Evolutionary conservation across 148 eudicot genomes (phyloP), one percentile per base, ranked within the genome.

Genomic region (Hydrangea macrophylla): DNA sequence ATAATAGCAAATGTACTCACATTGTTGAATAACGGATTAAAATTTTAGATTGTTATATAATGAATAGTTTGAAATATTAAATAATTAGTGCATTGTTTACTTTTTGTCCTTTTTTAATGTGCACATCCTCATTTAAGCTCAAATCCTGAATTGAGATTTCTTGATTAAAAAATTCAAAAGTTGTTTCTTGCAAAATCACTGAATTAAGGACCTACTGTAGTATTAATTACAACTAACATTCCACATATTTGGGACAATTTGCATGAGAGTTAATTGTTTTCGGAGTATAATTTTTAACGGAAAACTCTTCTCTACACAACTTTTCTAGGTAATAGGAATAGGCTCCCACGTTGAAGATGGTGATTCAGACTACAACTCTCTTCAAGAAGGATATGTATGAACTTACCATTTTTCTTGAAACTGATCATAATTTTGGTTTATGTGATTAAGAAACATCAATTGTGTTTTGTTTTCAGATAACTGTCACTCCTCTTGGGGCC

Each of bases 321-420:
- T 73, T 57, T 51, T 74, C 40, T 62, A 93, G 98, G 84, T 76
- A 12, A 62, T 26, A 22, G n/a, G n/a, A n/a, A n/a, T n/a, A n/a
- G 86, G 82, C 48, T 67, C 69, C 60, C 62, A 73, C 28, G 63
- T 85, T 35, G 85, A 78, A 37, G 87, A 85, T 10, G 75, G 70
- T 58, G 94, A 87, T 72, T 59, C 77, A 18, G 98, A 93, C 59
- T 62, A 69, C 71, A 73, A 25, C 50, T 73, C 79, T 73, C 77
- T 93, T 66, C 80, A 71, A 74, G 82, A 88, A 82, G 96, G 98
- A 85, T 90, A 88, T 83, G 98, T 93, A 83, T 20, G 90, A 72
- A 42, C 10, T 22, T 9, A 42, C 39, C n/a, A 58, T 67, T 56
- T 68, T 17, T 69, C 6, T 45, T 50, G 58, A 70, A 51, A 42